Evolutionary conservation across 2,329 filamentous ascomycete genomes (phyloP).

Genomic region (Fusarium mangiferae): DNA sequence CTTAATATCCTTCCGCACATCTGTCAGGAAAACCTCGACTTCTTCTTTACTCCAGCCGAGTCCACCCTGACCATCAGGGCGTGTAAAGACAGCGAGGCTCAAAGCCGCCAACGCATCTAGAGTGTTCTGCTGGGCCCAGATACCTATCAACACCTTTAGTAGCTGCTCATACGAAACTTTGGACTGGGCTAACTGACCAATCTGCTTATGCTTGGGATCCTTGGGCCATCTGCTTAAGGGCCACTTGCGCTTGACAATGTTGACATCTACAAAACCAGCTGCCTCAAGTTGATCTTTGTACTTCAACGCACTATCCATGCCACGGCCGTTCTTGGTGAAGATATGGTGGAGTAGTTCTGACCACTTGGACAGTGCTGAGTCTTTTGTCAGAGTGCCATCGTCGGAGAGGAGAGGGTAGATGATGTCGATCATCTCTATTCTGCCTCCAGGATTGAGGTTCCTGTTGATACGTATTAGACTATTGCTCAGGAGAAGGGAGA

Average conservation of each 20-base stretch:
- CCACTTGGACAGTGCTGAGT: conserved; percentile 12
- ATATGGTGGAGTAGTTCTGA: background rate
- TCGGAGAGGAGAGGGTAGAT: conserved; percentile 22
- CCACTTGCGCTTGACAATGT: conserved; percentile 15
- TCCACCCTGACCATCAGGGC: background rate
- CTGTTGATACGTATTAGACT: background rate
- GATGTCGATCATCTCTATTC: conserved; percentile 25
- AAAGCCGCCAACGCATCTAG: background rate
- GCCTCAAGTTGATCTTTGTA: conserved; percentile 22
- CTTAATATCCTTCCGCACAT: background rate
- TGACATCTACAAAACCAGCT: conserved; percentile 6
- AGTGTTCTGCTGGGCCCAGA: background rate
- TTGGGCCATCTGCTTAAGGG: conserved; percentile 15
- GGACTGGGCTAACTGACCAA: background rate
- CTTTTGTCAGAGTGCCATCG: background rate
- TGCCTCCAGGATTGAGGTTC: conserved; percentile 5
- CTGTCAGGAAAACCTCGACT: background rate
- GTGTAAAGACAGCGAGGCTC: background rate
- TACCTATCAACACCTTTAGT: background rate
- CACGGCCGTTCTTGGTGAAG: background rate
- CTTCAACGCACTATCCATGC: background rate
- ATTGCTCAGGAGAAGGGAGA: rapidly evolving
- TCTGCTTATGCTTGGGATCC: conserved; percentile 32
- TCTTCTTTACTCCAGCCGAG: background rate
- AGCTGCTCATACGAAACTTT: background rate